Conservation (phyloP, 305 asterid genomes). For the Plantago coronopus region DNA sequence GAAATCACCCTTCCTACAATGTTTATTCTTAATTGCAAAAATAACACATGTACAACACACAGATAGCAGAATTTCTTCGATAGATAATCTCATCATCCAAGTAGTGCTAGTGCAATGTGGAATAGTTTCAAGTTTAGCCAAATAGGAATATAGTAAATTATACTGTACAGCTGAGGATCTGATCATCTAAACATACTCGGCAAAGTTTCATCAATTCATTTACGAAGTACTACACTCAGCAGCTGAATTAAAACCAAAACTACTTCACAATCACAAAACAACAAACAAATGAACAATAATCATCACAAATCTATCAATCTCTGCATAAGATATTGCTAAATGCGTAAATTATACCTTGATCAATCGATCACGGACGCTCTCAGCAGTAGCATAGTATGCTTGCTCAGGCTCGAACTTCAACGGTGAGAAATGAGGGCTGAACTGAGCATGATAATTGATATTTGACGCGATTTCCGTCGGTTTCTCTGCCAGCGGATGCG, state of each 20-base stretch:
- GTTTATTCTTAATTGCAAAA: neutral
- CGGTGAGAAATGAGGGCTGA: conserved; percentile 90
- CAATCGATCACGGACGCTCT: conserved; percentile 84
- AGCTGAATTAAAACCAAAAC: no score
- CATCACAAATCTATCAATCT: neutral
- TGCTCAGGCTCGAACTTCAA: conserved; percentile 91
- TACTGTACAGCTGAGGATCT: no score
- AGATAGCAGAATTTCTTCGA: neutral
- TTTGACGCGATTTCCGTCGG: conserved; percentile 79
- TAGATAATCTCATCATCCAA: neutral
- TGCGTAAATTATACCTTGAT: conserved; percentile 51
- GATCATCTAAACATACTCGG: no score
- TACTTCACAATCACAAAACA: no score
- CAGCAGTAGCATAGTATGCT: conserved; percentile 92
- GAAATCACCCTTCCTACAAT: neutral
- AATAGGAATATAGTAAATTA: no score
- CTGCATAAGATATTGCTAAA: neutral
- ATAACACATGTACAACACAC: neutral
- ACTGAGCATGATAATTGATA: conserved; percentile 82
- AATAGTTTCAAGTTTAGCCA: no score
- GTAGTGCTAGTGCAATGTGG: neutral
- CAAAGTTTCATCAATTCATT: no score
- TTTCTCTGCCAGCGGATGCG: conserved; percentile 65
- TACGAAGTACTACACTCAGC: no score
- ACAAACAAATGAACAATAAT: neutral